A percentile compares a stretch with the other conserved stretches of the same genome.
Conservation (phyloP, 495 filamentous ascomycete genomes). For the Penicillium odoratum region DNA sequence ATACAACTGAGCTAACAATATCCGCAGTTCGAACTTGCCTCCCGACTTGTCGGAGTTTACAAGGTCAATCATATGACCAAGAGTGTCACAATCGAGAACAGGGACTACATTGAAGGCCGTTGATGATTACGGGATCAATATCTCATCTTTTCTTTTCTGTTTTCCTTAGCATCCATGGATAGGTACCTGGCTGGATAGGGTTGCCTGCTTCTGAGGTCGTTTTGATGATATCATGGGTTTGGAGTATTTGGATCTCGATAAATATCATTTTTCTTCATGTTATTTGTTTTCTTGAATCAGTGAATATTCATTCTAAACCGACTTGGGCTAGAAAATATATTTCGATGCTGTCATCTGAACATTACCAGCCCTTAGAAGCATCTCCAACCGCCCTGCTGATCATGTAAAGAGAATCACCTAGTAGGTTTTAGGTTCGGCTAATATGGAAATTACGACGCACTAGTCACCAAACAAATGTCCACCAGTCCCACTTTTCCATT, state of each 20-base stretch:
- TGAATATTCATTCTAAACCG: background rate
- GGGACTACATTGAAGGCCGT: conserved; percentile 67
- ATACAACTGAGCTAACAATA: conserved; percentile 13
- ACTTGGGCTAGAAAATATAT: too few relatives aligned
- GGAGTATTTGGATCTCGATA: conserved; percentile 26
- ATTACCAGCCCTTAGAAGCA: too few relatives aligned
- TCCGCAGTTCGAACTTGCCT: conserved; percentile 81
- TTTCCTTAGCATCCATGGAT: conserved; percentile 25
- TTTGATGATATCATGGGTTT: conserved; percentile 33
- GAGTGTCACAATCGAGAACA: conserved; percentile 93
- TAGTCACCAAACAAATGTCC: conserved; percentile 13
- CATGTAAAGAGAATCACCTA: background rate
- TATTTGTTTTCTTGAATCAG: background rate
- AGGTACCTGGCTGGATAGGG: conserved; percentile 22
- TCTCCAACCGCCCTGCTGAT: too few relatives aligned
- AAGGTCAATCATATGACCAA: conserved; percentile 99
- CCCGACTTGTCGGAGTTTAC: conserved; percentile 91
- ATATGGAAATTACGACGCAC: conserved; percentile 1
- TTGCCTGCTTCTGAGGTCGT: conserved; percentile 16
- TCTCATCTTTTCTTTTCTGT: conserved; percentile 15
- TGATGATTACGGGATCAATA: conserved; percentile 24
- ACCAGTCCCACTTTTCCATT: conserved; percentile 7
- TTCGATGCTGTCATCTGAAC: too few relatives aligned
- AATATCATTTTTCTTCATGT: conserved; percentile 10
- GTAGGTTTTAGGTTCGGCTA: too few relatives aligned